Evolutionary conservation across 768 basidiomycete species (phyloP), one percentile per base, ranked within the genome.

Genomic region (Daedaleopsis nitida): DNA sequence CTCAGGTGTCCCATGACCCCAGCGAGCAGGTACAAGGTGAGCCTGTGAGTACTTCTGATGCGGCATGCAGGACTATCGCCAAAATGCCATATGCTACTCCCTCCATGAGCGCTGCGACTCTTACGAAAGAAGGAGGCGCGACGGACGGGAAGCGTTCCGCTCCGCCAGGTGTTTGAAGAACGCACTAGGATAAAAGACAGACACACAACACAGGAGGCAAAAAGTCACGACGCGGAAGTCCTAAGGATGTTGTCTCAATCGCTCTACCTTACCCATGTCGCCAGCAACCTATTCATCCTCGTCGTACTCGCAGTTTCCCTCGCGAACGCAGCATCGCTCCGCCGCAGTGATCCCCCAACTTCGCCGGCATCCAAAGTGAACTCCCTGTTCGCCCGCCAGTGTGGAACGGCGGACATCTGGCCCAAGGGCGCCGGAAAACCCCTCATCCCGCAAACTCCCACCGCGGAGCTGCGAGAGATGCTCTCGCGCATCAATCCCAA

Each of bases 401-500:
- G 73, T 61, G 23, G 52, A 35, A 32, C 65, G 9, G 52, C 50
- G 38, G 73, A 74, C 48, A 59, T 65, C n/a, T 85, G 83, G 83
- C 83, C 83, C 14, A 70, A 75, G 1, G 84, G 83, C 17, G 82
- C 81, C 13, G 83, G 83, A 19, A 67, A 71, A 38, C 45, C 69
- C 16, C 72, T 82, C 21, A 65, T 72, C 19, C 74, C 81, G 5
- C 82, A 84, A 66, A 60, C 73, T 27, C 81, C 81, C 13, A 71
- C 78, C 55, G 27, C 62, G 3, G 83, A 84, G 65, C 79, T 84
- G 43, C 71, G 70, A 1, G 62, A 69, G 3, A 83, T 84, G 63
- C 77, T 84, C 65, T 69, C 73, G n/a, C 69, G 79, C 60, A 76
- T 85, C 60, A 78, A 81, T 64, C 73, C 79, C 1, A 66, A 68